Conservation (phyloP, 345 rosid species). For the Eucalyptus polyanthemos region DNA sequence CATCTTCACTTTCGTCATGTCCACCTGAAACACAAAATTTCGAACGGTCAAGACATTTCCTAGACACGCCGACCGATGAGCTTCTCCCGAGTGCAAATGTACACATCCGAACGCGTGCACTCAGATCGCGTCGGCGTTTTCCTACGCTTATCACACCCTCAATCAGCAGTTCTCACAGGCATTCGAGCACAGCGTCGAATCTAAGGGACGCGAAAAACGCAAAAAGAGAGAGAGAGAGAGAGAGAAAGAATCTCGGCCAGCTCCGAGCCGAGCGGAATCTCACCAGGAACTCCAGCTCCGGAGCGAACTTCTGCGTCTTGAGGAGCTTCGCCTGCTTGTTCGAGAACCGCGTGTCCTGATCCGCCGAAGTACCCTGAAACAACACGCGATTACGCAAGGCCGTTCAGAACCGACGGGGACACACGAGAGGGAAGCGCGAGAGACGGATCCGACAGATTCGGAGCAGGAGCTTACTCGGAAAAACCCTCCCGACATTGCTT, state of each 20-base stretch:
- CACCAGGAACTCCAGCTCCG: slow-evolving; percentile 84
- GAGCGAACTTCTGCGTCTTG: slow-evolving; percentile 87
- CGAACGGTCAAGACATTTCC: background rate
- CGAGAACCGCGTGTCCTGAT: slow-evolving; percentile 96
- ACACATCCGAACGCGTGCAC: background rate
- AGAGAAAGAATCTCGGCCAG: background rate
- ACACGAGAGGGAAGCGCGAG: background rate
- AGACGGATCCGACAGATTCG: background rate
- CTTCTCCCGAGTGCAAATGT: background rate
- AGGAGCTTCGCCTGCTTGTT: slow-evolving; percentile 94
- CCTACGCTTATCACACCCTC: background rate
- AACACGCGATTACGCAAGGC: background rate
- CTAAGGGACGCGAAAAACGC: background rate
- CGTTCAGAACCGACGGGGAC: background rate
- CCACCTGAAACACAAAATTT: slow-evolving; percentile 36
- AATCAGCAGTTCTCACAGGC: background rate
- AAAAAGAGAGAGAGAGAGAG: no score
- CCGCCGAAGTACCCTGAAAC: slow-evolving; percentile 87
- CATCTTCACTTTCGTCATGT: slow-evolving; percentile 85
- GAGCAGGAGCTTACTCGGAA: slow-evolving; percentile 36
- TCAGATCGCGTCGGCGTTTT: background rate
- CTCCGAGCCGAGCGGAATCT: background rate
- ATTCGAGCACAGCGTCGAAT: background rate
- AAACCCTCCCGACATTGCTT: slow-evolving; percentile 64
- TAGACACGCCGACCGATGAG: background rate